Base-by-base conservation (phyloP, 2,329 filamentous ascomycete genomes). In the Chaetothyriales sp. region DNA sequence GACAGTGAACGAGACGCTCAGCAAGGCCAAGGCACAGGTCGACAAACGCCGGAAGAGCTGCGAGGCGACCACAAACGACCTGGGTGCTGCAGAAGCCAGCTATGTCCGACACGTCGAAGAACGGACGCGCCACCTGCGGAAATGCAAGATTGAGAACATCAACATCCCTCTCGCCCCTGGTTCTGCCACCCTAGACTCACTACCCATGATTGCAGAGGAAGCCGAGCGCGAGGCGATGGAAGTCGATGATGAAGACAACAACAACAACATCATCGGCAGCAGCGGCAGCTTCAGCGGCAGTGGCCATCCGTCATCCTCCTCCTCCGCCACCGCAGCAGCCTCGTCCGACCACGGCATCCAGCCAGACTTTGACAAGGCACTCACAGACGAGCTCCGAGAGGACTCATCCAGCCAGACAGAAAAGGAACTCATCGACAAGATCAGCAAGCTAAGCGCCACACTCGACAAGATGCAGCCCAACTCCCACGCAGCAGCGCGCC, bases 391-490 rank as follows among this genome's bases (percentile, higher is more conserved):
- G 44, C 72, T 95, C 28, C 86, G 86, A 68, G 76, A 83, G 61
- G 84, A 89, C 80, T 78, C 81, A 54, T 75, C 81, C 49, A 81
- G 84, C 51, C 74, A 81, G 18, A 70, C 83, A 20, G 90, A 95
- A 62, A 79, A 85, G 45, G 75, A 77, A 52, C 74, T 98, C 1
- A 78, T 84, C 49, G 86, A 94, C 49, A 83, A 81, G 61, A 87
- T 98, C 57, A 73, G 77, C 18, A 75, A 76, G 25, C 75, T 98
- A 8, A 81, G 81, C 44, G 72, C 76, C 28, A 86, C 95, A 59
- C 78, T 98, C 18, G 88, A 95, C 64, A 95, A 95, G 68, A 82
- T 96, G 67, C 89, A 92, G 55, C 92, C 92, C 22, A 96, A 98
- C 66, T 93, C 95, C 80, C 86, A 90, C 60, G 92, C 90, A 7